Evolutionary conservation across 345 rosid genomes (phyloP), one percentile per base, ranked within the genome.

Genomic region (Turnera subulata): DNA sequence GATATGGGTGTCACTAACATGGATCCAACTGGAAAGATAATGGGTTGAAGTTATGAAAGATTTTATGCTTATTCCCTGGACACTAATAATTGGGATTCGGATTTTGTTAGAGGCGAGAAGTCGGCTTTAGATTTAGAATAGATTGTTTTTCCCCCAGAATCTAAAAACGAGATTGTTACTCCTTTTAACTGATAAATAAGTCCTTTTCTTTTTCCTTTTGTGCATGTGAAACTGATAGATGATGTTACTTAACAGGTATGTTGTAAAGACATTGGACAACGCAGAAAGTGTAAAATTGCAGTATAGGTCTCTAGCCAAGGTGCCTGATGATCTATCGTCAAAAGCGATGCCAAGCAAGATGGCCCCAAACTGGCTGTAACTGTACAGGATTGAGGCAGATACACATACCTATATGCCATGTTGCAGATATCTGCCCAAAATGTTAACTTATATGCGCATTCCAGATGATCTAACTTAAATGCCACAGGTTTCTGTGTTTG

Each of bases 251-350:
- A n/a, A 29, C 73, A 89, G 97, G 97, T 90, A 90, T 47, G 95
- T 90, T 52, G 95, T 87, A 67, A 91, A 91, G 79, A 91, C 96
- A 37, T 51, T 85, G 72, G 97, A 91, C 79, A 84, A 91, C 60
- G 89, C 89, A 33, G 96, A 88, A 81, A 82, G 96, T 66, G 89
- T 88, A 12, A 91, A 91, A 70, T 64, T 91, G 73, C 96, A 91
- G 72, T 89, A 91, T 66, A 89, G 91, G 19, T 91, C 96, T 12
- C 88, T 85, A 14, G 86, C 96, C 33, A 91, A 83, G 74, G 77
- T 85, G 62, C 26, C 84, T 14, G 80, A 80, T 16, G 71, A 69
- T 54, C 58, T 77, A 16, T 64, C 77, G 53, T 57, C 75, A 3
- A 75, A 74, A 68, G 69, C 76, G 32, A 67, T 69, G 46, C 58